Conservation (phyloP, 2,329 filamentous ascomycete genomes). For the Penicillium sp. region DNA sequence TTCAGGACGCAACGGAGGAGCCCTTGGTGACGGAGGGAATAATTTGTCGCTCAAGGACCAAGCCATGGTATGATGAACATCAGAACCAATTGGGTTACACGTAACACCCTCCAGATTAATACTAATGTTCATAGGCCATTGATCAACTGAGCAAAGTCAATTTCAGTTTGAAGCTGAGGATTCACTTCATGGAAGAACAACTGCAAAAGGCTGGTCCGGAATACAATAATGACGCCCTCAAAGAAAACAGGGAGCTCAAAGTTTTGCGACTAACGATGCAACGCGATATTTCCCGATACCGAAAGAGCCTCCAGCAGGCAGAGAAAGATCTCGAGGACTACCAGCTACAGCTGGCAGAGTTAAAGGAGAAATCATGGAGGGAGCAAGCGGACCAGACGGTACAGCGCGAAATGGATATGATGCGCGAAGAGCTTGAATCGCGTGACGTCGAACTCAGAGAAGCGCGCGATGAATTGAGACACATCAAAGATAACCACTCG, state of each 20-base stretch:
- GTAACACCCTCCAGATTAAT: background rate
- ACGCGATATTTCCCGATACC: constrained; percentile 78
- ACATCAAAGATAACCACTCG: constrained; percentile 53
- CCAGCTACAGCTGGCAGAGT: constrained; percentile 73
- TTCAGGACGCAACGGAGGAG: constrained; percentile 61
- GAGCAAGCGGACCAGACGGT: constrained; percentile 70
- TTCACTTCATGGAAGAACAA: constrained; percentile 92
- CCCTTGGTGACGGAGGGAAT: constrained; percentile 75
- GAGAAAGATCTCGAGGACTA: constrained; percentile 86
- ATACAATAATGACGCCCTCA: constrained; percentile 82
- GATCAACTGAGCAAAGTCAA: constrained; percentile 98
- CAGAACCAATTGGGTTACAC: background rate
- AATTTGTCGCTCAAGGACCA: constrained; percentile 90
- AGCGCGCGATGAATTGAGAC: constrained; percentile 53
- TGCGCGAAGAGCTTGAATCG: constrained; percentile 50
- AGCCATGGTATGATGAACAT: constrained; percentile 62
- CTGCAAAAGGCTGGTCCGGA: constrained; percentile 82
- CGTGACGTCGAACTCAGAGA: constrained; percentile 44
- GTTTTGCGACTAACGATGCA: constrained; percentile 89
- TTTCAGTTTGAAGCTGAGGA: constrained; percentile 93
- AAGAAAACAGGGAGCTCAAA: constrained; percentile 95
- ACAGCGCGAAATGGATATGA: constrained; percentile 56
- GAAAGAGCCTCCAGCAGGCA: constrained; percentile 76
- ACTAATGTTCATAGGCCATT: constrained; percentile 56
- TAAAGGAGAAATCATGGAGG: constrained; percentile 76